Evolutionary conservation across 257 asterid genomes (phyloP).

Genomic region (Verbascum thapsus): DNA sequence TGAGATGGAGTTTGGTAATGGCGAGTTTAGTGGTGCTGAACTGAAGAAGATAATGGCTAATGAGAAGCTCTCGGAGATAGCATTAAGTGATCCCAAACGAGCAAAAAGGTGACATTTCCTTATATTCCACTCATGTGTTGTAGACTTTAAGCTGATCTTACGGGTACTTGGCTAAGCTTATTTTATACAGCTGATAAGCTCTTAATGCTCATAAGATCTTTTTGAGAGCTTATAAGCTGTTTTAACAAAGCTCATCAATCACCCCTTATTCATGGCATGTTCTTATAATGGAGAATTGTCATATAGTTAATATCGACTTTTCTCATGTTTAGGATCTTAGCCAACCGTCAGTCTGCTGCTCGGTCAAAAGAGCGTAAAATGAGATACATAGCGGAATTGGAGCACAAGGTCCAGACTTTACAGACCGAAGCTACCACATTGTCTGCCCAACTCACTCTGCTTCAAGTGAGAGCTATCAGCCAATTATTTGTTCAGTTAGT

Average conservation of each 20-base stretch:
- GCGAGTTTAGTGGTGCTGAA: constrained; percentile 72
- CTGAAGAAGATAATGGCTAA: constrained; percentile 72
- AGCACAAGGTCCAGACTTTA: constrained; percentile 76
- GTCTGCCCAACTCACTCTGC: constrained; percentile 70
- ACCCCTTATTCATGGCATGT: constrained; percentile 14
- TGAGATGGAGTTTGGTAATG: constrained; percentile 70
- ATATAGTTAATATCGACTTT: neutral
- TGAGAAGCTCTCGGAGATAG: constrained; percentile 70
- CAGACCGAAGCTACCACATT: constrained; percentile 78
- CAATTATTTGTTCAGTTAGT: constrained; percentile 6
- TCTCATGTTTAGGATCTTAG: constrained; percentile 53
- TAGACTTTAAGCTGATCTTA: constrained; percentile 15
- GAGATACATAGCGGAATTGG: constrained; percentile 69
- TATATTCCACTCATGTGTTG: constrained; percentile 4
- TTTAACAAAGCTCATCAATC: too few relatives aligned
- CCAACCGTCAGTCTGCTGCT: constrained; percentile 79
- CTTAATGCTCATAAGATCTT: too few relatives aligned
- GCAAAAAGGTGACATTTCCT: constrained; percentile 57
- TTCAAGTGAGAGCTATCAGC: constrained; percentile 51
- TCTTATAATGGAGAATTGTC: constrained; percentile 10
- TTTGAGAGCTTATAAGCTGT: too few relatives aligned
- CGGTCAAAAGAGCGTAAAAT: constrained; percentile 73
- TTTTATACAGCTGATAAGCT: too few relatives aligned
- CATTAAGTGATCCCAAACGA: constrained; percentile 64
- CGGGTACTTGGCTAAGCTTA: too few relatives aligned